Evolutionary conservation across 129 eudicot genomes (phyloP).

Genomic region (Ambrosia trifida): DNA sequence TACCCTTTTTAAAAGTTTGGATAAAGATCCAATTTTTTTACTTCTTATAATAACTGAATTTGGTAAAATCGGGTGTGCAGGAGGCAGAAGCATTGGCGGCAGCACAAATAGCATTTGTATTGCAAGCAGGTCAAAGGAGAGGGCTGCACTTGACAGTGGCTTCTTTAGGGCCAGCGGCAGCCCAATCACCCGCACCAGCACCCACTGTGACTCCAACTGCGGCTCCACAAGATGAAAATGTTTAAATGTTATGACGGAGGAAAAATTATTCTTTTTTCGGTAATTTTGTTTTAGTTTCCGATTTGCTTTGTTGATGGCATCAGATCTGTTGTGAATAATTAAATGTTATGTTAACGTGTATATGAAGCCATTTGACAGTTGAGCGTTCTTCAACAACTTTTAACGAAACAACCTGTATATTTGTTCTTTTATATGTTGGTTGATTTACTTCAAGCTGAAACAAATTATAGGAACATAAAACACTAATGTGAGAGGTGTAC

Average conservation of each 20-base stretch:
- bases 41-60: background rate
- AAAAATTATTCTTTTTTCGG: slow-evolving; percentile 23
- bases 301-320: slow-evolving; percentile 26
- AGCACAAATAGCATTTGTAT: slow-evolving; percentile 58
- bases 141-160: slow-evolving; percentile 61
- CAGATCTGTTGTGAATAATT: slow-evolving; percentile 42
- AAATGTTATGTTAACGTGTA: slow-evolving; percentile 34
- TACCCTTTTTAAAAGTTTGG: background rate
- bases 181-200: slow-evolving; percentile 44
- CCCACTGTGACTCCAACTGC: slow-evolving; percentile 42
- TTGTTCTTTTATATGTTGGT: background rate
- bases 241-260: slow-evolving; percentile 35
- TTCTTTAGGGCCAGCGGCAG: slow-evolving; percentile 43
- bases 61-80: slow-evolving; percentile 35
- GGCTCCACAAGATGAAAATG: slow-evolving; percentile 56
- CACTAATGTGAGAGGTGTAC: background rate
- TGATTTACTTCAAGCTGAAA: background rate
- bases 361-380: slow-evolving; percentile 31
- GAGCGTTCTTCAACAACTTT: slow-evolving; percentile 25
- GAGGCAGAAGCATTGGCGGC: slow-evolving; percentile 90
- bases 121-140: slow-evolving; percentile 62
- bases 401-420: slow-evolving; percentile 8
- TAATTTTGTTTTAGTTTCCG: slow-evolving; percentile 22
- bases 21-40: background rate
- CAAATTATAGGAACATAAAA: background rate